These are phyloP conservation scores for Hypomyces rosellus DNA, from an alignment of 2,329 filamentous ascomycete species.

Conservation along the genomic window DNA sequence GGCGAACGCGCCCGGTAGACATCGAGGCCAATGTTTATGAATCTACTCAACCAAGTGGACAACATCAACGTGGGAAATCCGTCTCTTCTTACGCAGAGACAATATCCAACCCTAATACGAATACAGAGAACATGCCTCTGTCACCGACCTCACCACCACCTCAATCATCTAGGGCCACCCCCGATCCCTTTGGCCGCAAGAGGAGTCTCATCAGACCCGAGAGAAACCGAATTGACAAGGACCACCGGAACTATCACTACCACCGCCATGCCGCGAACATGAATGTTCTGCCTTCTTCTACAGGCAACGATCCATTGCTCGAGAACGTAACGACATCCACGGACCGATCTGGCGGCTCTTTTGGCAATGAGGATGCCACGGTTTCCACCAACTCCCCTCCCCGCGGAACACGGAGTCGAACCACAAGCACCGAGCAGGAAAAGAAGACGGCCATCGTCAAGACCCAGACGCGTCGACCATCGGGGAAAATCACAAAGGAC, in stretches of 20 bases:
- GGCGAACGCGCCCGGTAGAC: slow-evolving; percentile 60
- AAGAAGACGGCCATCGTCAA: slow-evolving; percentile 23
- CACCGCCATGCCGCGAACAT: slow-evolving; percentile 91
- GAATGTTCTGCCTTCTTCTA: slow-evolving; percentile 82
- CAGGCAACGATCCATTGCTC: slow-evolving; percentile 81
- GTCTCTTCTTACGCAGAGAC: slow-evolving; percentile 54
- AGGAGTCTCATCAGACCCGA: slow-evolving; percentile 86
- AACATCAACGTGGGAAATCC: slow-evolving; percentile 52
- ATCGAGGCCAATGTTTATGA: slow-evolving; percentile 58
- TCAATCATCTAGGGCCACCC: slow-evolving; percentile 20
- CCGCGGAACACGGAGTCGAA: slow-evolving; percentile 30
- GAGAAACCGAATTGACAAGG: slow-evolving; percentile 73
- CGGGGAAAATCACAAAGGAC: slow-evolving; percentile 60
- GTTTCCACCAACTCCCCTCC: slow-evolving; percentile 39
- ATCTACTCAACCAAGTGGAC: slow-evolving; percentile 33
- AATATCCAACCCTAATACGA: slow-evolving; percentile 46
- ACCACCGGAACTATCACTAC: slow-evolving; percentile 95
- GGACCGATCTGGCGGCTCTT: slow-evolving; percentile 42
- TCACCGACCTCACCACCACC: slow-evolving; percentile 38
- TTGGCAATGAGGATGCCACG: slow-evolving; percentile 35
- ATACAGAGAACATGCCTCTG: slow-evolving; percentile 50
- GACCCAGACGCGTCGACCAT: slow-evolving; percentile 35
- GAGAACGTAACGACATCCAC: slow-evolving; percentile 68
- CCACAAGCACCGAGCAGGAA: slow-evolving; percentile 26
- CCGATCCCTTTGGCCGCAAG: slow-evolving; percentile 56